Evolutionary conservation across 2,329 filamentous ascomycete genomes (phyloP), one percentile per base, ranked within the genome.

Genomic region (Neonectria hederae): DNA sequence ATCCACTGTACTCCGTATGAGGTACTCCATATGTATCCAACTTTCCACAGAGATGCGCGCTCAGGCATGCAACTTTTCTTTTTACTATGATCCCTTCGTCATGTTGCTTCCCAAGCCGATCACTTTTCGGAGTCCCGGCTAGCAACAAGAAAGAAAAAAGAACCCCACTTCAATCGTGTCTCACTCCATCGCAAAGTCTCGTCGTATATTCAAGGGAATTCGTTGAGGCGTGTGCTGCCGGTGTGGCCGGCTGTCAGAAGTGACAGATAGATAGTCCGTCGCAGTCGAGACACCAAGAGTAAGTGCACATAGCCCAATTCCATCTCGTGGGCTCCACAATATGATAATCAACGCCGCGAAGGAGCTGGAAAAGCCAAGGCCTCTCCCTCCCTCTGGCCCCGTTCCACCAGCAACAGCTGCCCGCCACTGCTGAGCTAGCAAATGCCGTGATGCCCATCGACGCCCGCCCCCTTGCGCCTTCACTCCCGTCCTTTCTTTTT

Each of bases 21-120:
- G n/a, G n/a, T n/a, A n/a, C n/a, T n/a, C n/a, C n/a, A n/a, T n/a
- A n/a, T n/a, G n/a, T n/a, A 26, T 54, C 43, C 56, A 60, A 43
- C 56, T 35, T 30, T 8, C 46, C n/a, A 32, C 21, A 52, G 54
- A 45, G 32, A 42, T 26, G 26, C 58, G 45, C 53, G 46, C 52
- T 54, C 55, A 56, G 58, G 42, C 32, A 66, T 63, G 54, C 58
- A 57, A 54, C 54, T 45, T 72, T 70, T 54, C 48, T 62, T 66
- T 46, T 66, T 32, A 21, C 55, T 48, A 30, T 56, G 35, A 69
- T 65, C 59, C 55, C 52, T 65, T 46, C 51, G 49, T 45, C 48
- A 55, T 63, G 51, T 38, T 42, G 40, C 51, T 59, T 42, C 40
- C n/a, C 24, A 46, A 40, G 48, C 43, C 56, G 55, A 53, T 63